Base-by-base conservation (phyloP, 1,284 basidiomycete species). In the Rhodotorula mucilaginosa region DNA sequence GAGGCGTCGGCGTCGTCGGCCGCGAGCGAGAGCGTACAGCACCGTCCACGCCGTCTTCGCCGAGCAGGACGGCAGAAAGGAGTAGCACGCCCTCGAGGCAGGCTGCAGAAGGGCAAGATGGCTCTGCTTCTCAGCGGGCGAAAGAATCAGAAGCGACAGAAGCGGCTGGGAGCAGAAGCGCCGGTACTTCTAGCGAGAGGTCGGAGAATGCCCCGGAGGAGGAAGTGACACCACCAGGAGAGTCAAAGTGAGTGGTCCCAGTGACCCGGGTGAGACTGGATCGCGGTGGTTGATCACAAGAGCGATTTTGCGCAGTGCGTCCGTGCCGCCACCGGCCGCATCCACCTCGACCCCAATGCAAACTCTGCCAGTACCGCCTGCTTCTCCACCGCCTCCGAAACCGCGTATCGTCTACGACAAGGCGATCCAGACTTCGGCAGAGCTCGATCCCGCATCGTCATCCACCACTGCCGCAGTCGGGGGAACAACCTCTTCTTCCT, bases 371-470 rank as follows among this genome's bases (percentile, higher is more conserved):
- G 8, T 15, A 10, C 54, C 10, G 13, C 54, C 54, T n/a, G 26
- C 64, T 52, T 49, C 60, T 29, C 58, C 12, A 4, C 48, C 39
- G 60, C 67, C 21, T 12, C 69, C 71, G 3, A 61, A 65, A 23
- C 74, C 70, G 21, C 70, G 70, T 39, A 67, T 70, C 23, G 56
- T 71, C 29, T 76, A 76, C 67, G 70, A 76, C 74, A 76, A 76
- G 51, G 69, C 64, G 23, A 72, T 76, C 51, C 74, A 76, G 51
- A 76, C 74, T 7, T 62, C 74, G 19, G 29, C 48, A 57, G 65
- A 67, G 54, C 19, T 52, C n/a, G 18, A 47, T 21, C 39, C 59
- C 2, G 39, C 63, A 3, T 70, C 74, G 46, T 51, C 62, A 26
- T 18, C 46, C 31, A 29, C 64, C 48, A 31, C 59, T 58, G 60